Conservation (phyloP, 805 yeast species). For the Kodamaea kaohsiungensis region DNA sequence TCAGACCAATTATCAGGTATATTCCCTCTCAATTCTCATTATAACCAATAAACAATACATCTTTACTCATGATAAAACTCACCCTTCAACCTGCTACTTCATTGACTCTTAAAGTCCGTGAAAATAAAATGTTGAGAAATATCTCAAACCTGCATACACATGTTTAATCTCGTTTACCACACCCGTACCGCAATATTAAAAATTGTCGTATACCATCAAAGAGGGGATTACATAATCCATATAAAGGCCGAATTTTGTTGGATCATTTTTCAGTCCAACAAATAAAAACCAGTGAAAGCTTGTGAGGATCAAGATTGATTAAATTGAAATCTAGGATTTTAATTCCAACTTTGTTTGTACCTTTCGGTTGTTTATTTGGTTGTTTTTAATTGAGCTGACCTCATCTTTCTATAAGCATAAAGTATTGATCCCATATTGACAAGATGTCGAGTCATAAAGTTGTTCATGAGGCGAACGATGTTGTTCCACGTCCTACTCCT, state of each 20-base stretch:
- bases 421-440: constrained; percentile 1
- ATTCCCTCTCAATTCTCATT: background rate
- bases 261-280: constrained; percentile 1
- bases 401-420: background rate
- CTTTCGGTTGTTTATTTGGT: background rate
- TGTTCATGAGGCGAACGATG: constrained; percentile 63
- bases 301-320: background rate
- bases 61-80: no score
- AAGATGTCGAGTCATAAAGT: constrained; percentile 38
- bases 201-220: background rate
- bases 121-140: background rate
- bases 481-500: constrained; percentile 53
- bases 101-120: background rate
- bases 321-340: background rate
- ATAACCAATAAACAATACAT: background rate
- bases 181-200: constrained; percentile 4
- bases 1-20: no score
- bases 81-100: no score
- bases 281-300: background rate
- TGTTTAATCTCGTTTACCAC: background rate
- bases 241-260: constrained; percentile 7
- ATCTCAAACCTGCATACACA: background rate
- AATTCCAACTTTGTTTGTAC: background rate
- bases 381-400: background rate
- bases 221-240: constrained; percentile 10